Evolutionary conservation across 1,284 basidiomycete species (phyloP).

Genomic region (Gymnopus androsaceus): DNA sequence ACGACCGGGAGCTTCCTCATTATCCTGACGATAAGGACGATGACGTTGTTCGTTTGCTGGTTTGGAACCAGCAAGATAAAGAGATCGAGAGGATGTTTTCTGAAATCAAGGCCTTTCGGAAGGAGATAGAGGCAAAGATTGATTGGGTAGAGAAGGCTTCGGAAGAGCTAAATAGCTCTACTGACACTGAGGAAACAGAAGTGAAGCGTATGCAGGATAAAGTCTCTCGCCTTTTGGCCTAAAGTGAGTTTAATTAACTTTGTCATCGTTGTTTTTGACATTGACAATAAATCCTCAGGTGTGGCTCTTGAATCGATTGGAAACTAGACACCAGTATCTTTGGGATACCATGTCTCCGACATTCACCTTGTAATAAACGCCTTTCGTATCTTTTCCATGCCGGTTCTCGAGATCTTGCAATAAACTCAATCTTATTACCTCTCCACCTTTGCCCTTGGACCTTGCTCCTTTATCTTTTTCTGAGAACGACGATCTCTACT

Average conservation of each 20-base stretch:
- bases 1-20: background rate
- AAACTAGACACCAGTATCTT: too few species aligned
- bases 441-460: too few species aligned
- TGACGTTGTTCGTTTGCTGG: background rate
- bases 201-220: background rate
- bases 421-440: too few species aligned
- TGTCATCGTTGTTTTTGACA: background rate
- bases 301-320: background rate
- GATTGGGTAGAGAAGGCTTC: background rate
- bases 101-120: background rate
- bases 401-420: too few species aligned
- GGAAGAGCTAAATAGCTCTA: background rate
- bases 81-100: background rate
- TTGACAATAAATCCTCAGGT: too few species aligned
- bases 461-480: too few species aligned
- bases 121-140: background rate
- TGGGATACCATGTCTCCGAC: too few species aligned
- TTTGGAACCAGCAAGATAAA: background rate
- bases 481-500: too few species aligned
- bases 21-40: background rate
- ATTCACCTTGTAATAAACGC: too few species aligned
- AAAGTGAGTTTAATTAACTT: background rate
- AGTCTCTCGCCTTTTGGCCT: background rate
- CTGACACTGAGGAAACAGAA: background rate
- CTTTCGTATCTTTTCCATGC: too few species aligned